Conservation (phyloP, 176 grass and related monocot species). For the Alopecurus myosuroides region DNA sequence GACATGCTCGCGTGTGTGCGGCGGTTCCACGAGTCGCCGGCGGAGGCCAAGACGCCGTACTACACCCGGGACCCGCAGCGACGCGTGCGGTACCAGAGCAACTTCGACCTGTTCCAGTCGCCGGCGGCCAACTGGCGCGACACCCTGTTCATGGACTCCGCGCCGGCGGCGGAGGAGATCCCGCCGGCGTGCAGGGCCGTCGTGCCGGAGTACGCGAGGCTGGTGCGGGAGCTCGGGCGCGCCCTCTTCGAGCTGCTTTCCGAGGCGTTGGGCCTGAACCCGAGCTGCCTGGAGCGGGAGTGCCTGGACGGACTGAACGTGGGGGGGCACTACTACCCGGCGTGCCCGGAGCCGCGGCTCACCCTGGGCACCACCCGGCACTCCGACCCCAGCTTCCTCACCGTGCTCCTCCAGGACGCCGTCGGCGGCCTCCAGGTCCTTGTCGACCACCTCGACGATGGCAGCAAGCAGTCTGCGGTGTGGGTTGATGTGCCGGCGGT, state of each 20-base stretch:
- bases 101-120: not conserved
- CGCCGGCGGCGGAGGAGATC: not conserved
- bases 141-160: not conserved
- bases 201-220: too few relatives aligned
- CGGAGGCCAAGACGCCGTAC: not conserved
- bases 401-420: too few relatives aligned
- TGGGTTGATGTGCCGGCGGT: not conserved
- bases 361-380: too few relatives aligned
- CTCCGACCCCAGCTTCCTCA: not conserved
- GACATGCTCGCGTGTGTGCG: too few relatives aligned
- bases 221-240: too few relatives aligned
- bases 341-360: too few relatives aligned
- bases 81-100: not conserved
- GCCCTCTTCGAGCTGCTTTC: too few relatives aligned
- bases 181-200: too few relatives aligned
- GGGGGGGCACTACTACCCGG: too few relatives aligned
- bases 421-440: slow-evolving; percentile 18
- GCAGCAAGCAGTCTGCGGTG: not conserved
- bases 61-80: not conserved
- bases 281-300: too few relatives aligned
- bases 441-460: not conserved
- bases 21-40: not conserved
- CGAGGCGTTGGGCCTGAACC: too few relatives aligned
- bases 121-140: not conserved
- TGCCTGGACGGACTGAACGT: too few relatives aligned